A percentile compares a stretch with the other conserved stretches of the same genome.
phyloP scores from a whole-genome alignment of 2,329 filamentous ascomycete genomes.

The Colletotrichum phormii region DNA sequence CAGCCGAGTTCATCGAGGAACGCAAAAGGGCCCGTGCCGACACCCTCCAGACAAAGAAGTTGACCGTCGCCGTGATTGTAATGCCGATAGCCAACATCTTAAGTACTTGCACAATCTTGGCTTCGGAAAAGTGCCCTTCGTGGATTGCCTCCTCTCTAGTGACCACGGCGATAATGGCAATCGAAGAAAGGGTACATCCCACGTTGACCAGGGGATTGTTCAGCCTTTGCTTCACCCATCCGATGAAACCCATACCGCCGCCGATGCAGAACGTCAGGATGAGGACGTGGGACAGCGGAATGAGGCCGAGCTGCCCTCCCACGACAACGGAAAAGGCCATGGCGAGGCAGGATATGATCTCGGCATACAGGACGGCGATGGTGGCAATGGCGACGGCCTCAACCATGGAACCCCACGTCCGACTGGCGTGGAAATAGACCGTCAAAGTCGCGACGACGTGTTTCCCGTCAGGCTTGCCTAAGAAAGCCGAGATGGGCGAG shows the following conservation, averaged over 20 bases:
- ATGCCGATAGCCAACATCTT: conserved; percentile 89
- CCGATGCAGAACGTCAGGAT: conserved; percentile 88
- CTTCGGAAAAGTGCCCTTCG: conserved; percentile 81
- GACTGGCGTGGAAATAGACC: conserved; percentile 93
- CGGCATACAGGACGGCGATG: conserved; percentile 79
- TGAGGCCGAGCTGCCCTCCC: conserved; percentile 70
- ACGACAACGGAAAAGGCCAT: conserved; percentile 83
- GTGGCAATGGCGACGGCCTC: conserved; percentile 84
- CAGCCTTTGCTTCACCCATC: conserved; percentile 85
- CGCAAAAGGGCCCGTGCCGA: conserved; percentile 81
- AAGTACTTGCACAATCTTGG: conserved; percentile 84
- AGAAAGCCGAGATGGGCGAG: conserved; percentile 74
- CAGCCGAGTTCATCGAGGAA: conserved; percentile 78
- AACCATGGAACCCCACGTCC: conserved; percentile 89
- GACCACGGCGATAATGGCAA: conserved; percentile 89
- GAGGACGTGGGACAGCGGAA: conserved; percentile 79
- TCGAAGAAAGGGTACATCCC: conserved; percentile 85
- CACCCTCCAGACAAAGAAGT: conserved; percentile 80
- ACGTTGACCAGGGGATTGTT: conserved; percentile 86
- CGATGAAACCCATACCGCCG: conserved; percentile 86
- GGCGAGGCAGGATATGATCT: conserved; percentile 79
- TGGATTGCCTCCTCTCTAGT: conserved; percentile 94
- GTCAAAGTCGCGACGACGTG: conserved; percentile 94
- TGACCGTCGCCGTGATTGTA: conserved; percentile 76
- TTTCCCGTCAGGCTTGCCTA: conserved; percentile 90